Evolutionary conservation across 257 asterid species (phyloP).

Genomic region (Plectranthus barbatus): DNA sequence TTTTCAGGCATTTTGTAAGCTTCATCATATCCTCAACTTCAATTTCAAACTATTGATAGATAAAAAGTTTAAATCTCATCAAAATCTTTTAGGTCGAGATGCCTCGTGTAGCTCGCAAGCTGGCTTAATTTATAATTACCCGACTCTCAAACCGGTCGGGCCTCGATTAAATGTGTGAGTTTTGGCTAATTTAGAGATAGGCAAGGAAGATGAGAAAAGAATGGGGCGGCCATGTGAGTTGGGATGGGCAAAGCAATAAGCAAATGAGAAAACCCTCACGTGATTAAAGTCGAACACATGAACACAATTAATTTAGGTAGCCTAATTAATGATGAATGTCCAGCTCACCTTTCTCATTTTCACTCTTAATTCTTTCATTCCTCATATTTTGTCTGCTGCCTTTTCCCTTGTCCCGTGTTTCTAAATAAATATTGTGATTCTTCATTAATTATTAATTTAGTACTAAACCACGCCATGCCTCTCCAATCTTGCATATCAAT

Average conservation of each 20-base stretch:
- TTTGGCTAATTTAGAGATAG: too few species aligned
- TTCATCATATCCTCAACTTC: too few species aligned
- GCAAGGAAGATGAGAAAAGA: background rate
- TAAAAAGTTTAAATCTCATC: too few species aligned
- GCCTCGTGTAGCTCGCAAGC: too few species aligned
- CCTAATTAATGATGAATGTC: background rate
- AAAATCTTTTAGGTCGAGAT: too few species aligned
- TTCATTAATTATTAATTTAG: too few species aligned
- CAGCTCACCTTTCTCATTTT: slow-evolving; percentile 24
- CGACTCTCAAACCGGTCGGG: too few species aligned
- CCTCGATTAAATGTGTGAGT: too few species aligned
- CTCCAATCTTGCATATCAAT: background rate
- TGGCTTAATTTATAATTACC: too few species aligned
- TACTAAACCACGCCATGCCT: background rate
- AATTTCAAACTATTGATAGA: too few species aligned
- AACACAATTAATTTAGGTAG: background rate
- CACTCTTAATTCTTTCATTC: slow-evolving; percentile 1
- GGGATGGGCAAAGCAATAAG: background rate
- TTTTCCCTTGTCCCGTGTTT: slow-evolving; percentile 14
- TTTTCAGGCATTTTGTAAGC: too few species aligned
- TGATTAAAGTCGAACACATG: slow-evolving; percentile 2
- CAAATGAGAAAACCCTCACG: slow-evolving; percentile 12
- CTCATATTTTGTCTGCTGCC: background rate
- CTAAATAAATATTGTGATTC: background rate
- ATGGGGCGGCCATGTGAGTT: slow-evolving; percentile 1